Conservation (phyloP, 2,329 filamentous ascomycete species). For the Cercospora nicotianae region DNA sequence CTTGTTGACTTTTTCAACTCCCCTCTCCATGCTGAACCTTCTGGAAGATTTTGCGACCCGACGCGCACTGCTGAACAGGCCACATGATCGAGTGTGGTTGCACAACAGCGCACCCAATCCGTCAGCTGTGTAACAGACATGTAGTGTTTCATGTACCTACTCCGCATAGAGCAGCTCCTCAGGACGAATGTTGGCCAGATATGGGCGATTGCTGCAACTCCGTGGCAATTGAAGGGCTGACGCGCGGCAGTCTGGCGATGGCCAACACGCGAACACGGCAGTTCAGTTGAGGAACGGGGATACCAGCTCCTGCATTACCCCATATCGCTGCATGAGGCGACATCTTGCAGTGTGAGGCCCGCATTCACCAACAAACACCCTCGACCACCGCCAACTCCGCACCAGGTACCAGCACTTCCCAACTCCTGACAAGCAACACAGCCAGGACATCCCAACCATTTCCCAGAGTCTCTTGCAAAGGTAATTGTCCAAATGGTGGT, state of each 20-base stretch:
- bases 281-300: background rate
- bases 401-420: background rate
- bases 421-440: constrained; percentile 1
- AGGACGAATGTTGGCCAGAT: background rate
- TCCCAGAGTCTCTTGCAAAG: background rate
- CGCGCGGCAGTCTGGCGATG: background rate
- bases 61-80: background rate
- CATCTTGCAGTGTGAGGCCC: background rate
- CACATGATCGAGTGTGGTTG: background rate
- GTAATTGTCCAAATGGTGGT: background rate
- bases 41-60: background rate
- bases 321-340: background rate
- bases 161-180: background rate
- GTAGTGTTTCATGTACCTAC: background rate
- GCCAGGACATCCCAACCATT: background rate
- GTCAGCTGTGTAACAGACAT: background rate
- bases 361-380: constrained; percentile 6
- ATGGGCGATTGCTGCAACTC: background rate
- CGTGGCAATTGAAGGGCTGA: background rate
- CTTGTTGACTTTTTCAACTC: constrained; percentile 1
- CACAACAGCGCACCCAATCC: background rate
- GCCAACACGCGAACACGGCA: background rate
- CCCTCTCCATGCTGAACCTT: background rate
- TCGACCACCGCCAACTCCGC: background rate
- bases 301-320: background rate